Percentiles rank a stretch among this genome's conserved stretches.
phyloP scores from a whole-genome alignment of 768 basidiomycete species.

The Psilocybe sp. region DNA sequence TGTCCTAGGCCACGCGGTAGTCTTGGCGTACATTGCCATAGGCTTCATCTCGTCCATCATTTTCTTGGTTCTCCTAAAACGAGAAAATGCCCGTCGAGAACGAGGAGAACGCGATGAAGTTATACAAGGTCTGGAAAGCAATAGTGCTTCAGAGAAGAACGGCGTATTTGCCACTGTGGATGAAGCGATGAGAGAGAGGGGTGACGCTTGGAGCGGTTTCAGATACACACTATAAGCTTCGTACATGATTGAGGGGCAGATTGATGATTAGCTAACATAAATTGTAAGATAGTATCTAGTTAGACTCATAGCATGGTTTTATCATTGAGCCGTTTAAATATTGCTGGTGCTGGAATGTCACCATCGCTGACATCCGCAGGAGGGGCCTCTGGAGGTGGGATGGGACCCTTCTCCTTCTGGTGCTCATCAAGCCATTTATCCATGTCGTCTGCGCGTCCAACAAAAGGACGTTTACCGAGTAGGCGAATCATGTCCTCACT shows the following conservation, averaged over 20 bases:
- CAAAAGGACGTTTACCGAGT: conserved; percentile 80
- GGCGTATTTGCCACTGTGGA: conserved; percentile 52
- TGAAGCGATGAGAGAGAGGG: conserved; percentile 58
- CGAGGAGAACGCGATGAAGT: conserved; percentile 69
- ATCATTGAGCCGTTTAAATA: conserved; percentile 29
- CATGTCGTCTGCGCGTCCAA: conserved; percentile 85
- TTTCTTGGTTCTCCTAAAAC: conserved; percentile 44
- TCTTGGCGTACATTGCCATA: conserved; percentile 67
- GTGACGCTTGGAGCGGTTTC: conserved; percentile 78
- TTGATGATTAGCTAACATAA: conserved; percentile 28
- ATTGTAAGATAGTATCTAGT: conserved; percentile 9
- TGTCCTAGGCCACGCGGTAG: conserved; percentile 63
- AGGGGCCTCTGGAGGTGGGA: conserved; percentile 53
- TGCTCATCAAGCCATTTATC: conserved; percentile 95
- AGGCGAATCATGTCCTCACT: conserved; percentile 88
- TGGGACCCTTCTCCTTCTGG: conserved; percentile 60
- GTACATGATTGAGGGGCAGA: conserved; percentile 19
- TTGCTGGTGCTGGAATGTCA: conserved; percentile 46
- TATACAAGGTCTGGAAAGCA: conserved; percentile 47
- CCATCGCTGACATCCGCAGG: conserved; percentile 33
- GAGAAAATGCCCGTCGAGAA: conserved; percentile 62
- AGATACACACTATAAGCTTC: conserved; percentile 51
- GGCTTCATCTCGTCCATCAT: conserved; percentile 54
- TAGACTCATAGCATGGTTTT: conserved; percentile 17
- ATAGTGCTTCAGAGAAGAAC: conserved; percentile 44